Evolutionary conservation across 1,284 basidiomycete genomes (phyloP), one percentile per base, ranked within the genome.

Genomic region (Phlebopus sp.): DNA sequence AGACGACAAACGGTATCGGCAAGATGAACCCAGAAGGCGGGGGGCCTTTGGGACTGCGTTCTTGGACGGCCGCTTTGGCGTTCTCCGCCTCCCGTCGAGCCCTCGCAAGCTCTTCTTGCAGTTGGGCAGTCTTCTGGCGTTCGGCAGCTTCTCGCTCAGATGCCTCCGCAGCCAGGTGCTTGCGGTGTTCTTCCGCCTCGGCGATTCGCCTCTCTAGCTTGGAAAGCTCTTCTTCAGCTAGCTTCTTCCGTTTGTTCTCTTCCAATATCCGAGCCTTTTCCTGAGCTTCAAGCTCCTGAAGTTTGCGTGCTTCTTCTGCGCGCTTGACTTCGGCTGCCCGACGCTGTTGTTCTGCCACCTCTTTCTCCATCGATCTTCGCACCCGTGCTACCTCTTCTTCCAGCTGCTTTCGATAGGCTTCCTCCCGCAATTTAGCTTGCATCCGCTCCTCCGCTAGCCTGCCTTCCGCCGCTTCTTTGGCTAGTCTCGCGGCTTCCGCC

Each of bases 1-100:
- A 64, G 8, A 65, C 60, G 17, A 65, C 67, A 36, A 69, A 65
- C 7, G 63, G 65, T 47, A 69, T 68, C 3, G 66, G 63, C 14
- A 65, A 42, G 29, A 67, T 39, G 49, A 68, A 62, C 18, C 55
- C 49, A 3, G 62, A 47, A 2, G 65, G 53, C 3, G 63, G 50
- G 34, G 63, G 50, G 34, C 63, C 62, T 42, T 52, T 66, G 38
- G 44, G 13, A 19, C 34, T 13, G 19, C 65, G 53, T 36, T 63
- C 65, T 17, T 68, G 60, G 2, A 54, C 54, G 35, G 49, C 54
- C 13, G 53, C 34, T 43, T 42, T 59, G 19, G 64, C 59, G 10
- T 30, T 31, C 35, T 60, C 66, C 7, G 47, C 64, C 41, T 67
- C 61, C 32, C 62, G 55, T 46, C 58, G 60, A 23, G 62, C 66